Conservation (phyloP, 768 basidiomycete species). For the Leccinum olivaceopallidum region DNA sequence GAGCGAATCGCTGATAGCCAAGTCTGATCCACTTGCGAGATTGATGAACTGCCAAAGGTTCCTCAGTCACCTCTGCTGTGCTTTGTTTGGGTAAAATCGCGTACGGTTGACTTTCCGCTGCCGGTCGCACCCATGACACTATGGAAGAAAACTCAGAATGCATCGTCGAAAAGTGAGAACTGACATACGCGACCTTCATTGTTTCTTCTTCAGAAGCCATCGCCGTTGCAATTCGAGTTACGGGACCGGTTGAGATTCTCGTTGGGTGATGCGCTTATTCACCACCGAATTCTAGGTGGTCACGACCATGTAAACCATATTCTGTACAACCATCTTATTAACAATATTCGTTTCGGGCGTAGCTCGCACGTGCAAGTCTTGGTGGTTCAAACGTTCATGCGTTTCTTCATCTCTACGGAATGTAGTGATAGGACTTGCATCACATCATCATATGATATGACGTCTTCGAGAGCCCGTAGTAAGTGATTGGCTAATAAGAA, state of each 20-base stretch:
- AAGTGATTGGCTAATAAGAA: too few species aligned
- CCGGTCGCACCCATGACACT: constrained; percentile 28
- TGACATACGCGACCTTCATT: constrained; percentile 23
- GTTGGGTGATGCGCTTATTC: background rate
- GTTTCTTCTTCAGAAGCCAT: constrained; percentile 14
- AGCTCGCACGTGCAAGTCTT: background rate
- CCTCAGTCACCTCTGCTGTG: background rate
- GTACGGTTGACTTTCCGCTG: constrained; percentile 27
- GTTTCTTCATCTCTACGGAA: background rate
- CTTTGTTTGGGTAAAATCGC: background rate
- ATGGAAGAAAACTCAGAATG: constrained; percentile 6
- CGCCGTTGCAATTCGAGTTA: background rate
- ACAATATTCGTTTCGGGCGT: background rate
- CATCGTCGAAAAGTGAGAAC: background rate
- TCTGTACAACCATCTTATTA: constrained; percentile 4
- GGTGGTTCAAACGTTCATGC: background rate
- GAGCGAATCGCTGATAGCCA: constrained; percentile 26
- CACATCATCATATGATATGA: too few species aligned
- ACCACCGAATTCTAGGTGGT: background rate
- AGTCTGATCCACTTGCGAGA: constrained; percentile 18
- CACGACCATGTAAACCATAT: background rate
- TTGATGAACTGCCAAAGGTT: constrained; percentile 20
- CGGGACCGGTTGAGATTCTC: background rate
- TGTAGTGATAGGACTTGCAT: constrained; percentile 2
- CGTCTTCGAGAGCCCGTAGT: too few species aligned